Evolutionary conservation across 2,329 filamentous ascomycete species (phyloP).

Genomic region (Colletotrichum simmondsii): DNA sequence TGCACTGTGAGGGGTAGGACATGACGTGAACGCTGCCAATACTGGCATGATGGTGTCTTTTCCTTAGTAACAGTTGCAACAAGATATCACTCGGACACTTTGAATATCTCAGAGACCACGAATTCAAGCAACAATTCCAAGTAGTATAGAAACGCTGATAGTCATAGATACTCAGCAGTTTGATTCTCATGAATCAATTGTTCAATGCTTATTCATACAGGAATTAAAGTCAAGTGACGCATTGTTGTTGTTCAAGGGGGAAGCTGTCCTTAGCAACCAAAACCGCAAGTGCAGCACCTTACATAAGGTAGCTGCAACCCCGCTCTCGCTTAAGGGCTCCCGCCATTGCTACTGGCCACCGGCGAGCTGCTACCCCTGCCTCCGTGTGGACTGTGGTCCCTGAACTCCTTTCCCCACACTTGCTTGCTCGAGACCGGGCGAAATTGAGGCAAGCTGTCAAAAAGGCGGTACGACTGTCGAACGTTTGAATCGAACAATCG

Average conservation of each 20-base stretch:
- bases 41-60: background rate
- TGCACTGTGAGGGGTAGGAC: conserved; percentile 35
- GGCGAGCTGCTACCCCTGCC: conserved; percentile 29
- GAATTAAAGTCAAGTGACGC: background rate
- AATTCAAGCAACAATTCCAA: too few relatives aligned
- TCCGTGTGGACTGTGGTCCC: conserved; percentile 28
- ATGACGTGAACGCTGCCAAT: conserved; percentile 31
- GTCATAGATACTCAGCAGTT: too few relatives aligned
- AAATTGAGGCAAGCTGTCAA: conserved; percentile 48
- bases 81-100: background rate
- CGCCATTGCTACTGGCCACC: conserved; percentile 19
- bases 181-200: too few relatives aligned
- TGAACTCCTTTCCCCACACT: conserved; percentile 42
- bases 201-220: too few relatives aligned
- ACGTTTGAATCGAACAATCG: conserved; percentile 26
- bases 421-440: conserved; percentile 31
- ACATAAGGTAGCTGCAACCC: conserved; percentile 33
- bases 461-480: conserved; percentile 38
- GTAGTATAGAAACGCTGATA: too few relatives aligned
- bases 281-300: conserved; percentile 15
- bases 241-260: background rate
- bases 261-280: conserved; percentile 19
- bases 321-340: conserved; percentile 21
- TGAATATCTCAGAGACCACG: too few relatives aligned
- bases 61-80: background rate